Base-by-base conservation (phyloP, 495 filamentous ascomycete genomes). In the Aspergillus steynii region DNA sequence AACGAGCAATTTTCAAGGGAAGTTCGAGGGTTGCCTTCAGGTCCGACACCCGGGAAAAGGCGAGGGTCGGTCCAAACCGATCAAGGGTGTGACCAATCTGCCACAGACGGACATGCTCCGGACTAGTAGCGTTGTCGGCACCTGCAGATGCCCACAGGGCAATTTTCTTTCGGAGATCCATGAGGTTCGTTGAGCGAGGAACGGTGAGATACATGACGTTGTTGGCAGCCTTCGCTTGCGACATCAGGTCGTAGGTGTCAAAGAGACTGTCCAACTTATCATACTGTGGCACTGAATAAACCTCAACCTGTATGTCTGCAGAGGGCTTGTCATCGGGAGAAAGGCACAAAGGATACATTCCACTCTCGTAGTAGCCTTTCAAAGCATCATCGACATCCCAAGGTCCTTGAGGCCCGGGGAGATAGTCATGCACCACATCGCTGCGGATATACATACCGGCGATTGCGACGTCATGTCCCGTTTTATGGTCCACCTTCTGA, bases 401-500 rank as follows among this genome's bases (percentile, higher is more conserved):
- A n/a, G 75, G 72, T 0, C 75, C 75, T 29, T 79, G 73, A 0
- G 74, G 73, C 49, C 79, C 79, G 46, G 79, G 77, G 27, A 81
- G 61, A 28, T 72, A 71, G 10, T 79, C 74, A 0, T 67, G 61
- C 2, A 80, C 70, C 53, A 81, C 70, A 64, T 88, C 85, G 29
- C 75, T 74, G 34, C 84, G 82, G 4, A 88, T 72, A 68, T 88
- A 88, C 72, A 86, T 79, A 28, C 61, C 77, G 4, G 78, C 80
- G 58, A 87, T 73, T 42, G 87, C 85, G 10, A 86, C 80, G 49
- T 88, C 83, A 31, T 84, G 77, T 14, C 82, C 81, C 34, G 77
- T 80, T 59, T 79, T 80, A 57, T 80, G 78, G 50, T 79, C 71
- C 0, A 68, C 59, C 25, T 69, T 67, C 46, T 76, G 65, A 15